Conservation (phyloP, 2,329 filamentous ascomycete species). For the Proliferodiscus dingleyae region DNA sequence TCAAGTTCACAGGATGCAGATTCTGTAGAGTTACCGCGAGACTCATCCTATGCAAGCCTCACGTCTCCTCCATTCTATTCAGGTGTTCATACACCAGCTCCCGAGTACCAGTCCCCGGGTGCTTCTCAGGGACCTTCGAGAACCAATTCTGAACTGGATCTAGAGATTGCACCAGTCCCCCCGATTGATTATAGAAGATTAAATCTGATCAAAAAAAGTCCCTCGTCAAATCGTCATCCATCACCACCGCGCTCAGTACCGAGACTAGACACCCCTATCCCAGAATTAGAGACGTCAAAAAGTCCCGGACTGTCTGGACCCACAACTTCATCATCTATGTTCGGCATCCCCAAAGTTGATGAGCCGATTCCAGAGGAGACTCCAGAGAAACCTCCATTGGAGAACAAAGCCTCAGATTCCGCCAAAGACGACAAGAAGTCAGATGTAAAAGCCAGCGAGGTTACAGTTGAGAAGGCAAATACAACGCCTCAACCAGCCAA, state of each 20-base stretch:
- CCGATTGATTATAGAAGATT: background rate
- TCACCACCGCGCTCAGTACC: background rate
- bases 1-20: background rate
- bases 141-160: constrained; percentile 2
- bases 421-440: background rate
- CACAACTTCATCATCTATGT: background rate
- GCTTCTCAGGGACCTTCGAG: constrained; percentile 1
- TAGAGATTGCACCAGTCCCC: constrained; percentile 4
- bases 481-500: background rate
- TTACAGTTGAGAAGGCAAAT: background rate
- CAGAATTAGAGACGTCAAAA: background rate
- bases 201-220: constrained; percentile 1
- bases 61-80: constrained; percentile 6
- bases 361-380: background rate
- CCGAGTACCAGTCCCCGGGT: constrained; percentile 4
- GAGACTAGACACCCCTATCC: background rate
- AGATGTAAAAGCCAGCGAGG: background rate
- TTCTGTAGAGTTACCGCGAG: background rate
- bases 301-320: background rate
- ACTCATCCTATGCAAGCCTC: background rate
- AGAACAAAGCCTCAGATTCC: background rate
- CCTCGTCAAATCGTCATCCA: background rate
- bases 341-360: background rate
- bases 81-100: constrained; percentile 3
- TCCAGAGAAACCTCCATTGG: no score